Conservation (phyloP, 202 grass and related monocot species). For the Carex arenaria region DNA sequence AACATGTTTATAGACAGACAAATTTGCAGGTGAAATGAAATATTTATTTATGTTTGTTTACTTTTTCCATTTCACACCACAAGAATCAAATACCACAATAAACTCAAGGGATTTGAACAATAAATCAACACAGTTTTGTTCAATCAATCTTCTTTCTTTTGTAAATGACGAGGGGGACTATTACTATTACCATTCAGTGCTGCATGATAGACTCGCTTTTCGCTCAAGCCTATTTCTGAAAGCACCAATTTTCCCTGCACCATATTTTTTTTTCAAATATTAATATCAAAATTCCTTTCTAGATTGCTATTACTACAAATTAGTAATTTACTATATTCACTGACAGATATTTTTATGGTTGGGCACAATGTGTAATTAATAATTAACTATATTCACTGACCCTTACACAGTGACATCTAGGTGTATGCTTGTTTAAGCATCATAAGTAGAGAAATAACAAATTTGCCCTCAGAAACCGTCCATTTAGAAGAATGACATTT, state of each 20-base stretch:
- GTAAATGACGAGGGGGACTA: slow-evolving; percentile 60
- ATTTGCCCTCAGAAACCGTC: too few relatives aligned
- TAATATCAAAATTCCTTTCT: background rate
- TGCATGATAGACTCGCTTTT: slow-evolving; percentile 85
- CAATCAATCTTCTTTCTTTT: slow-evolving; percentile 89
- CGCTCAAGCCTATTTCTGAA: slow-evolving; percentile 79
- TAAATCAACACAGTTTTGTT: slow-evolving; percentile 18
- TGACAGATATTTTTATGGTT: too few relatives aligned
- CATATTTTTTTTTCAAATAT: background rate
- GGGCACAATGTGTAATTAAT: too few relatives aligned
- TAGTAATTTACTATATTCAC: too few relatives aligned
- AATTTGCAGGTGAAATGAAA: slow-evolving; percentile 19
- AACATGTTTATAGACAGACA: slow-evolving; percentile 1
- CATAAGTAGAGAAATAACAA: too few relatives aligned
- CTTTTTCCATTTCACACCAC: slow-evolving; percentile 14
- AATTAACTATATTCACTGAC: too few relatives aligned
- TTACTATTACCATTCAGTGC: slow-evolving; percentile 93
- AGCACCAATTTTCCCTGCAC: slow-evolving; percentile 73
- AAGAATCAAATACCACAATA: slow-evolving; percentile 31
- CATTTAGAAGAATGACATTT: too few relatives aligned
- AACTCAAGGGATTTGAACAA: slow-evolving; percentile 25
- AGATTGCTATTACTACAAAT: background rate
- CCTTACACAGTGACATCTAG: too few relatives aligned
- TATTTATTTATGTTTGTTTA: background rate
- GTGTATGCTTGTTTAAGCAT: too few relatives aligned